Percentiles rank a stretch among this genome's conserved stretches.
These are phyloP conservation scores for Mycena latifolia DNA, from an alignment of 768 basidiomycete species.

Conservation along the genomic window DNA sequence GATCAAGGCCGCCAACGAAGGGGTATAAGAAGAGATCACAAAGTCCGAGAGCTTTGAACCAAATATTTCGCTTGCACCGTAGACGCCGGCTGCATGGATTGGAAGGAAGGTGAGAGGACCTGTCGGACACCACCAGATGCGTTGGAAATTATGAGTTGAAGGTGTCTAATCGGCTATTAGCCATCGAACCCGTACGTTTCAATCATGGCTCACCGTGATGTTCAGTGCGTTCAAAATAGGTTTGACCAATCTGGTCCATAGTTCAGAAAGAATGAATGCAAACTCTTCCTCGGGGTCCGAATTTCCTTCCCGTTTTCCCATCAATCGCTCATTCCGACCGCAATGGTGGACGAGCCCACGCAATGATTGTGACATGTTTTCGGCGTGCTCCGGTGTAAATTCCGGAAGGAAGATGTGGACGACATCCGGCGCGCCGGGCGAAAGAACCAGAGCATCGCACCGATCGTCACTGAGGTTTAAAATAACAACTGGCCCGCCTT, in stretches of 20 bases:
- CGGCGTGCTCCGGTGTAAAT: slow-evolving; percentile 2
- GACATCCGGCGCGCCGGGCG: too few species aligned
- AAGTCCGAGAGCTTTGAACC: too few species aligned
- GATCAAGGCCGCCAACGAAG: too few species aligned
- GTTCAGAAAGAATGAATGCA: too few species aligned
- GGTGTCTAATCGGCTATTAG: slow-evolving; percentile 3
- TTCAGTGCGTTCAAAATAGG: slow-evolving; percentile 1
- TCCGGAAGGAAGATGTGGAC: too few species aligned
- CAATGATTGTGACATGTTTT: slow-evolving; percentile 1
- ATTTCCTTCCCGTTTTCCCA: slow-evolving; percentile 1
- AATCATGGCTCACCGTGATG: slow-evolving; percentile 2
- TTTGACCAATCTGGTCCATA: neutral
- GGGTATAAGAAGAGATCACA: too few species aligned
- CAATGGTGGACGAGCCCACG: neutral
- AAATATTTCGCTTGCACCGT: neutral
- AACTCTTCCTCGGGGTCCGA: too few species aligned
- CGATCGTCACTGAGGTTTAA: too few species aligned
- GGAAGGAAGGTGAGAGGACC: slow-evolving; percentile 11
- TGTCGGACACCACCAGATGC: slow-evolving; percentile 7
- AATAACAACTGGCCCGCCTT: too few species aligned
- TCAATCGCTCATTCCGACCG: slow-evolving; percentile 1
- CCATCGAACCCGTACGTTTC: neutral
- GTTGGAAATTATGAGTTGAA: neutral
- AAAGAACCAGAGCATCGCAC: too few species aligned
- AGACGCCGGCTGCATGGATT: slow-evolving; percentile 5